Evolutionary conservation across 257 asterid species (phyloP).

Genomic region (Solanum virginianum): DNA sequence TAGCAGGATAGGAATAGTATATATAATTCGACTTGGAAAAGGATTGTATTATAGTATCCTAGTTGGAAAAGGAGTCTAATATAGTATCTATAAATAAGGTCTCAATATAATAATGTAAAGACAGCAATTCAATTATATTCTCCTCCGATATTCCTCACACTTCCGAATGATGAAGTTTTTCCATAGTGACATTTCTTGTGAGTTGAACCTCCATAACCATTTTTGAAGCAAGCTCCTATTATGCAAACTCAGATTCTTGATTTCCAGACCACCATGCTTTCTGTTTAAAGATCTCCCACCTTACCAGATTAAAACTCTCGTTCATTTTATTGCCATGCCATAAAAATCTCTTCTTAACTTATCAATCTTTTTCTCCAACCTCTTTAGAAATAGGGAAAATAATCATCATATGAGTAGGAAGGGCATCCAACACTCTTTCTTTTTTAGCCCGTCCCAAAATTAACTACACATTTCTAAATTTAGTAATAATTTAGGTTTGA

Average conservation of each 20-base stretch:
- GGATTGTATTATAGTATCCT: too few relatives aligned
- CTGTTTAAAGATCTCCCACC: neutral
- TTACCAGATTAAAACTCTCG: neutral
- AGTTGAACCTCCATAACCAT: neutral
- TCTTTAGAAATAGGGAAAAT: neutral
- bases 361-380: neutral
- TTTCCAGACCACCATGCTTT: neutral
- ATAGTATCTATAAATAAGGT: too few relatives aligned
- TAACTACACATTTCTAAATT: neutral
- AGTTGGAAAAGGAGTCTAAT: too few relatives aligned
- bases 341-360: neutral
- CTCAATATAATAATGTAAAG: too few relatives aligned
- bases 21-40: too few relatives aligned
- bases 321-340: neutral
- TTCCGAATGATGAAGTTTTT: neutral
- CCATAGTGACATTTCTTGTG: neutral
- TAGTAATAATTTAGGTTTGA: neutral
- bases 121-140: too few relatives aligned
- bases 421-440: neutral
- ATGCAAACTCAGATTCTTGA: neutral
- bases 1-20: too few relatives aligned
- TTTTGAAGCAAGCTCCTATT: neutral
- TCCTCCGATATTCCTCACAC: neutral
- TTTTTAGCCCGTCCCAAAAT: neutral
- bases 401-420: neutral